Evolutionary conservation across 2,329 filamentous ascomycete genomes (phyloP), one percentile per base, ranked within the genome.

Genomic region (Aulographum hederae): DNA sequence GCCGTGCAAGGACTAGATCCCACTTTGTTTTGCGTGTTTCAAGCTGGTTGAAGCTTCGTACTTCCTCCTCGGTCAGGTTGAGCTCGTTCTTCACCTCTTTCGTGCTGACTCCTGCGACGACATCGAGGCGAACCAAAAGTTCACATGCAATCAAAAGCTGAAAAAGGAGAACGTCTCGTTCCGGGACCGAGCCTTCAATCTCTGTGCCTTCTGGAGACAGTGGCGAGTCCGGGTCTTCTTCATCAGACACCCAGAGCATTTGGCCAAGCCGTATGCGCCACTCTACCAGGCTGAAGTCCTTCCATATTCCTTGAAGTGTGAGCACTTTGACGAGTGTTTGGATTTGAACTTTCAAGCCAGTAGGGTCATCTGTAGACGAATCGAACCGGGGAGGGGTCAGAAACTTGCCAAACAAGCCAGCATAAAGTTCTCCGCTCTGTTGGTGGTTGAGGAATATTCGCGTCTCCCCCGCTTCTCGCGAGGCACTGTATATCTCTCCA

Each of bases 251-350:
- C 75, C 76, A 82, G 2, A 82, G 52, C 26, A 81, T 62, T 50
- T 80, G 76, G 5, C 77, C 77, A 2, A 82, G 57, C 10, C 74
- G 63, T 35, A 82, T 75, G 23, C 77, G 65, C 75, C 75, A 81
- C 46, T 81, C 76, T 5, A 81, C 71, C 19, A 73, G 63, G 14
- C 73, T 76, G 40, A 82, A 77, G 49, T 82, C 75, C 32, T 77
- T 65, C 77, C 77, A 82, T 28, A 78, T 66, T 34, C 75, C 73
- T 33, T 71, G 63, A 5, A 68, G 56, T 1, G 65, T 67, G 28
- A 82, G 60, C 6, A 76, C 66, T 45, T 70, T 70, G 28, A 81
- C 61, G 13, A 82, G 53, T 3, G 71, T 67, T 40, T 73, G 62
- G 34, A 81, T 79, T 45, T 82, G 77, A 21, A 78, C 71, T 27